These are phyloP conservation scores for Tuber magnatum DNA, from an alignment of 495 filamentous ascomycete species.

Conservation along the genomic window DNA sequence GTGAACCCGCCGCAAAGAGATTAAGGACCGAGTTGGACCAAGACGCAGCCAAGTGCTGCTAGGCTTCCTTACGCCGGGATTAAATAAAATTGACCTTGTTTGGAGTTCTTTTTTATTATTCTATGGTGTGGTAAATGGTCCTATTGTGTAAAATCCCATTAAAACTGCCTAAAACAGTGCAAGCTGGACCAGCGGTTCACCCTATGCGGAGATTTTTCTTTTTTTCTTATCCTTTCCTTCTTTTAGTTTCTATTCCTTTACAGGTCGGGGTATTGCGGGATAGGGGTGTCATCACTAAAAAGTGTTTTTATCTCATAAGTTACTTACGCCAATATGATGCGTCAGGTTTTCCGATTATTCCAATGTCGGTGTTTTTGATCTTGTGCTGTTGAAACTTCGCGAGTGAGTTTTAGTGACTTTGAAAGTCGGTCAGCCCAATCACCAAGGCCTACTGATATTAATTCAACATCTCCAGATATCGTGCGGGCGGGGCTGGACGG, in stretches of 20 bases:
- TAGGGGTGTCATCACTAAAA: neutral
- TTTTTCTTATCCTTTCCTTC: neutral
- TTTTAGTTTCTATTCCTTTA: neutral
- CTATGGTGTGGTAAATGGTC: neutral
- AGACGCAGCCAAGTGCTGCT: conserved; percentile 37
- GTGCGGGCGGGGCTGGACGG: neutral
- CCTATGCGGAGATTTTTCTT: neutral
- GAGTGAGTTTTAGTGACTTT: neutral
- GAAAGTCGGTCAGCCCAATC: neutral
- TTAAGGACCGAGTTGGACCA: conserved; percentile 39
- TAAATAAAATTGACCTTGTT: neutral
- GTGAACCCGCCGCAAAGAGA: conserved; percentile 46
- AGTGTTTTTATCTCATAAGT: neutral
- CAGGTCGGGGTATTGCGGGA: neutral
- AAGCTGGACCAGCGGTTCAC: neutral
- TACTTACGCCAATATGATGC: neutral
- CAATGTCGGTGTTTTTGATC: neutral
- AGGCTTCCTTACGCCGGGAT: neutral
- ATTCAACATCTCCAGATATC: neutral
- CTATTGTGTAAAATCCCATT: neutral
- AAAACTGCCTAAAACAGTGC: neutral
- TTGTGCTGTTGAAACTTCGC: neutral
- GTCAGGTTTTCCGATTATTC: neutral
- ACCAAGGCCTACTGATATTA: too few relatives aligned
- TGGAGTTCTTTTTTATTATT: neutral